Evolutionary conservation across 2,329 filamentous ascomycete species (phyloP).

Genomic region (Corinectria fuckeliana): DNA sequence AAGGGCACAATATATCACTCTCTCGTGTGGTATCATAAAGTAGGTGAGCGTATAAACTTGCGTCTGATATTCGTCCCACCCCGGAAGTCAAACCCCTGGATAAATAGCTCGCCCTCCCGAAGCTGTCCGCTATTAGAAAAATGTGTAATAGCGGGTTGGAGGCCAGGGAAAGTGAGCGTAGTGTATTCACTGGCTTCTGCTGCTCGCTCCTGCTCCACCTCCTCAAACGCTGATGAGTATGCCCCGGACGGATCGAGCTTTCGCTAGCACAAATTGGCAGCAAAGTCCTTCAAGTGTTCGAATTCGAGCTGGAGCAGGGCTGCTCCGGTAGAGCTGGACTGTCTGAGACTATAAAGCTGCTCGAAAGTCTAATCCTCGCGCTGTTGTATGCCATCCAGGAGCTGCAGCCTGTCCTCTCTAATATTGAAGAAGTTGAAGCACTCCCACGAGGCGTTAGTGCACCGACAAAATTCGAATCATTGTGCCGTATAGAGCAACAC

Average conservation of each 20-base stretch:
- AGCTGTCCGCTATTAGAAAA: slow-evolving; percentile 54
- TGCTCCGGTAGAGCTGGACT: slow-evolving; percentile 1
- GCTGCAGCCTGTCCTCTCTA: slow-evolving; percentile 37
- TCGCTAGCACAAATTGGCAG: not conserved
- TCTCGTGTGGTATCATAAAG: slow-evolving; percentile 59
- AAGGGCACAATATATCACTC: slow-evolving; percentile 48
- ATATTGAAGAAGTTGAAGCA: slow-evolving; percentile 51
- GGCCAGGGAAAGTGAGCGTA: slow-evolving; percentile 50
- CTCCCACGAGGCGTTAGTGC: slow-evolving; percentile 55
- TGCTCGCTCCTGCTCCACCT: slow-evolving; percentile 65
- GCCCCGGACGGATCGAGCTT: not conserved
- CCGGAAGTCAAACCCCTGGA: slow-evolving; percentile 50
- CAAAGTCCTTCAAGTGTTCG: not conserved
- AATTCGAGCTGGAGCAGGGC: not conserved
- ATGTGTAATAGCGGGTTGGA: slow-evolving; percentile 53
- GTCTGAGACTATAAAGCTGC: slow-evolving; percentile 59
- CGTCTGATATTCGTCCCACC: slow-evolving; percentile 42
- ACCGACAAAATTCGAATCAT: slow-evolving; percentile 65
- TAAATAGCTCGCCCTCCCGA: slow-evolving; percentile 32
- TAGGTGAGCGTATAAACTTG: slow-evolving; percentile 55
- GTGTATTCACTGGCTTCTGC: slow-evolving; percentile 52
- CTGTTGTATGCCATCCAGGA: slow-evolving; percentile 45
- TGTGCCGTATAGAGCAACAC: slow-evolving; percentile 65
- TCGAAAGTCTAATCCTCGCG: slow-evolving; percentile 63
- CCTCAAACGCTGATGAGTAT: slow-evolving; percentile 60